Evolutionary conservation across 768 basidiomycete species (phyloP).

Genomic region (Dictyophora rubrovolvata): DNA sequence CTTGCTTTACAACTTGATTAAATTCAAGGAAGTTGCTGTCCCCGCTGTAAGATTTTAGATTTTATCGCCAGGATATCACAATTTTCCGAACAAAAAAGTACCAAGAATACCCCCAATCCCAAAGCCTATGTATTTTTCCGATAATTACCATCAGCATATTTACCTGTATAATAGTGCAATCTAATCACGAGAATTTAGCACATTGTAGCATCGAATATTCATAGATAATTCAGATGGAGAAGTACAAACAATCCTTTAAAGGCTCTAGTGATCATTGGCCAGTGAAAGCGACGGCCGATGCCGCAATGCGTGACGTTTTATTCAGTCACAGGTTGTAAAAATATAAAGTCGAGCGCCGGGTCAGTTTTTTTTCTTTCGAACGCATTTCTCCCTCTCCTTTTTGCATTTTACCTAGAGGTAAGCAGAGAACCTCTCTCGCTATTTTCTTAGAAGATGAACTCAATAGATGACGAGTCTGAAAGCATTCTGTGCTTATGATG

Average conservation of each 20-base stretch:
- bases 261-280: too few species aligned
- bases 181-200: neutral
- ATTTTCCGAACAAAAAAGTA: too few species aligned
- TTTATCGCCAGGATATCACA: neutral
- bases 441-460: conserved; percentile 31
- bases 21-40: conserved; percentile 25
- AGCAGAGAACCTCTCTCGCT: neutral
- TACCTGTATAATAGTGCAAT: neutral
- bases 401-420: neutral
- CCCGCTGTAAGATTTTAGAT: neutral
- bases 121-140: too few species aligned
- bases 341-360: neutral
- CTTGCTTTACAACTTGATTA: conserved; percentile 47
- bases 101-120: too few species aligned
- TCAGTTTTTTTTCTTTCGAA: neutral
- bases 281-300: too few species aligned
- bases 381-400: neutral
- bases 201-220: neutral
- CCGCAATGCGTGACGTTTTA: neutral
- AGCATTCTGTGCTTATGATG: conserved; percentile 39
- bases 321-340: neutral
- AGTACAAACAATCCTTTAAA: too few species aligned
- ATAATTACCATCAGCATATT: neutral
- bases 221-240: too few species aligned
- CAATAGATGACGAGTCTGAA: conserved; percentile 80